Conservation (phyloP, 2,329 filamentous ascomycete species). For the Botrytis byssoidea region DNA sequence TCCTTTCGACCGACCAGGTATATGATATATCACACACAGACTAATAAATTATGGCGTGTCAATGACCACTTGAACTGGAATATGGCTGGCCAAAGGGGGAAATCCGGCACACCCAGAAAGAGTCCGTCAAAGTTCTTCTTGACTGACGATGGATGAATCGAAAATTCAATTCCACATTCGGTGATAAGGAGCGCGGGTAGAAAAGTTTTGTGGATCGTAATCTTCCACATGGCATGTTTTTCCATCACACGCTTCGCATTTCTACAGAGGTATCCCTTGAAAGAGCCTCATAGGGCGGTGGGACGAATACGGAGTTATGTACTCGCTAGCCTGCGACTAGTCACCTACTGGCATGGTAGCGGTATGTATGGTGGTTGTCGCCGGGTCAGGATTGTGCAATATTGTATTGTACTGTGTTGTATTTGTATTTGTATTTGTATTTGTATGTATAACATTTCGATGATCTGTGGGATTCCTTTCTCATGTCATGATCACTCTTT, state of each 20-base stretch:
- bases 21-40: background rate
- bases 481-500: background rate
- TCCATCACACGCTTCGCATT: background rate
- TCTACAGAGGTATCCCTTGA: conserved; percentile 2
- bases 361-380: background rate
- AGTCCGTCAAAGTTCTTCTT: background rate
- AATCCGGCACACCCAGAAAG: background rate
- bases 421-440: too few relatives aligned
- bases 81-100: background rate
- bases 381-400: background rate
- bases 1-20: background rate
- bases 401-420: too few relatives aligned
- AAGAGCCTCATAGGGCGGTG: conserved; percentile 6
- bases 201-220: background rate
- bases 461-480: background rate
- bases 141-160: background rate
- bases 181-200: background rate
- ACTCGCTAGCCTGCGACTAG: background rate
- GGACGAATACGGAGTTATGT: background rate
- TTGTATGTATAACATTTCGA: background rate
- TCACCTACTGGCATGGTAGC: background rate
- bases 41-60: background rate
- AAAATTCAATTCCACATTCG: background rate
- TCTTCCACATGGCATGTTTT: background rate
- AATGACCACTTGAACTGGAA: background rate